These are phyloP conservation scores for Metschnikowia anglica DNA, from an alignment of 805 yeast species.

Conservation along the genomic window DNA sequence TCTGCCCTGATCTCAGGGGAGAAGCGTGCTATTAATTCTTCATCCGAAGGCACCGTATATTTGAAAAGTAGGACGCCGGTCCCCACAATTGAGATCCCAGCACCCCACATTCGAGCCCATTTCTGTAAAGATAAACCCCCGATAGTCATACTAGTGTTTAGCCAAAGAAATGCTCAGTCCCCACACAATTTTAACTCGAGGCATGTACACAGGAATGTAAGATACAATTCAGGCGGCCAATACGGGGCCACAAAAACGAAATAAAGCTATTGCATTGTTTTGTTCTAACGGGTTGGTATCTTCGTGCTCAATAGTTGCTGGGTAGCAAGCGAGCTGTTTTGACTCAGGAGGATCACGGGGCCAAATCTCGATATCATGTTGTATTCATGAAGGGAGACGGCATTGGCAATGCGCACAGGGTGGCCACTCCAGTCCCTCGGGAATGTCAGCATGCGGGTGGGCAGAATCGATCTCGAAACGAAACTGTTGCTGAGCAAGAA, in stretches of 20 bases:
- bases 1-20: conserved; percentile 83
- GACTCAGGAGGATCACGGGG: not conserved
- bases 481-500: not conserved
- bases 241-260: not conserved
- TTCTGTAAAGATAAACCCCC: conserved; percentile 45
- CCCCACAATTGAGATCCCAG: conserved; percentile 68
- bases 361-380: too few relatives aligned
- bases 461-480: not conserved
- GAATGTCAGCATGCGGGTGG: not conserved
- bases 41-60: conserved; percentile 83
- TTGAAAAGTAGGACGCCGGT: conserved; percentile 70
- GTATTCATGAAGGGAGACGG: not conserved
- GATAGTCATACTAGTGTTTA: conserved; percentile 3
- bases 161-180: not conserved
- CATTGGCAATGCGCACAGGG: not conserved
- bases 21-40: conserved; percentile 65
- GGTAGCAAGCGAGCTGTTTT: too few relatives aligned
- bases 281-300: too few relatives aligned
- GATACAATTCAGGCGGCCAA: not conserved
- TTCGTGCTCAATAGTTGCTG: too few relatives aligned
- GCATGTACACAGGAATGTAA: conserved; percentile 3
- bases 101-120: conserved; percentile 56
- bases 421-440: not conserved
- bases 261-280: too few relatives aligned
- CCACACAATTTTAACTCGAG: not conserved